Conservation (phyloP, 805 yeast genomes). For the Komagataella phaffii region DNA sequence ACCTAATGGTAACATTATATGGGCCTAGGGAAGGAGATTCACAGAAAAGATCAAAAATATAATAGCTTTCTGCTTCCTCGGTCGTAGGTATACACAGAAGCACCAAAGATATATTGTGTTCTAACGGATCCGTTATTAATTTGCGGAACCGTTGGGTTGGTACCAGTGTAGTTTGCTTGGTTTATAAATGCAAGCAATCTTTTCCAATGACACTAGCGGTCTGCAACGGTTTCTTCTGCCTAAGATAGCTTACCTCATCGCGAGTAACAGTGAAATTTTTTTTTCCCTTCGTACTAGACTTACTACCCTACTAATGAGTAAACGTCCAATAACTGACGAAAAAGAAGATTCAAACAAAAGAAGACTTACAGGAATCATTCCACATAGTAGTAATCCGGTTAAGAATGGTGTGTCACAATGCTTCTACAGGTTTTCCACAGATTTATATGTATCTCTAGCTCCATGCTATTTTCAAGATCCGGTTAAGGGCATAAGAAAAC, state of each 20-base stretch:
- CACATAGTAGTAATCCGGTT: background rate
- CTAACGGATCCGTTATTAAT: background rate
- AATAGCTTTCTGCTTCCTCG: background rate
- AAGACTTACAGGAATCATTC: background rate
- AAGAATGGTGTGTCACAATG: slow-evolving; percentile 45
- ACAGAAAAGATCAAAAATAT: background rate
- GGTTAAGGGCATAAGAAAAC: slow-evolving; percentile 65
- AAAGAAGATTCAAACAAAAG: background rate
- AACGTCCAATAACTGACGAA: background rate
- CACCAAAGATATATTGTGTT: background rate
- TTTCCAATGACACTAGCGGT: background rate
- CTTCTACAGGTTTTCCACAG: slow-evolving; percentile 45
- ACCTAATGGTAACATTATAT: background rate
- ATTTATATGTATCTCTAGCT: slow-evolving; percentile 76
- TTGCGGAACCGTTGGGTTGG: background rate
- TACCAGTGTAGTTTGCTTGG: background rate
- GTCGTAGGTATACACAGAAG: background rate
- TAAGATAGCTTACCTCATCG: background rate
- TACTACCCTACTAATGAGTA: background rate
- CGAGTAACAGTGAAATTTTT: background rate
- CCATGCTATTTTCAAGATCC: slow-evolving; percentile 66
- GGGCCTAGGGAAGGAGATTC: background rate
- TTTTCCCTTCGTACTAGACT: background rate
- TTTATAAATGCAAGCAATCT: background rate
- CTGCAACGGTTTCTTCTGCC: background rate